Evolutionary conservation across 495 filamentous ascomycete species (phyloP).

Genomic region (Tuber melanosporum): DNA sequence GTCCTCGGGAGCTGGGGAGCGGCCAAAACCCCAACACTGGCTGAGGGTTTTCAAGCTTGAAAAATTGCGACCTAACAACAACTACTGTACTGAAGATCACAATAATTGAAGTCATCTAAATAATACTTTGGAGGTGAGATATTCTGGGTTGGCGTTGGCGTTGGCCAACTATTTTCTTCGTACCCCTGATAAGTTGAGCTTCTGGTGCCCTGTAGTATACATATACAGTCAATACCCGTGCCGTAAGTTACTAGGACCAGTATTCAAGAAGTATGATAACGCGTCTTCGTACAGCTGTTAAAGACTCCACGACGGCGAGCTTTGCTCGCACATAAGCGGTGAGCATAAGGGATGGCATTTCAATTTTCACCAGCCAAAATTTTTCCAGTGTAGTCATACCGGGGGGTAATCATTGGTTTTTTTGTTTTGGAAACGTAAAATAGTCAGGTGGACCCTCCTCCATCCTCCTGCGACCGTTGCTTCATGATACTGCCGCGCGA

Average conservation of each 20-base stretch:
- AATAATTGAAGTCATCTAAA: no score
- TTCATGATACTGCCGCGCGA: background rate
- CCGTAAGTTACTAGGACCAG: no score
- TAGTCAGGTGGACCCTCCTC: no score
- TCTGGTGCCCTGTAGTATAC: background rate
- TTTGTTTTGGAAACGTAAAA: no score
- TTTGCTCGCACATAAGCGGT: background rate
- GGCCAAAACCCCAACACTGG: background rate
- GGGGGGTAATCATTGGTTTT: background rate
- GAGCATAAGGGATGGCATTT: background rate
- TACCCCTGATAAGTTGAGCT: background rate
- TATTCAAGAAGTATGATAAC: background rate
- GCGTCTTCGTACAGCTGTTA: background rate
- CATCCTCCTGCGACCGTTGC: background rate
- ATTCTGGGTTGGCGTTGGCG: background rate
- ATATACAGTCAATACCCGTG: no score
- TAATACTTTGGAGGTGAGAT: background rate
- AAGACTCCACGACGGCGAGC: background rate
- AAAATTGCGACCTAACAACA: background rate
- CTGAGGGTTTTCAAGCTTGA: background rate
- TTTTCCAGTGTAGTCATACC: background rate
- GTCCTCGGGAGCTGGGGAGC: no score
- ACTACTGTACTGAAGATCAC: background rate
- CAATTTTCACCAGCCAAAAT: background rate
- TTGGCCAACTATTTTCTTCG: background rate